Evolutionary conservation across 1,284 basidiomycete genomes (phyloP), one percentile per base, ranked within the genome.

Genomic region (Inonotus hispidus): DNA sequence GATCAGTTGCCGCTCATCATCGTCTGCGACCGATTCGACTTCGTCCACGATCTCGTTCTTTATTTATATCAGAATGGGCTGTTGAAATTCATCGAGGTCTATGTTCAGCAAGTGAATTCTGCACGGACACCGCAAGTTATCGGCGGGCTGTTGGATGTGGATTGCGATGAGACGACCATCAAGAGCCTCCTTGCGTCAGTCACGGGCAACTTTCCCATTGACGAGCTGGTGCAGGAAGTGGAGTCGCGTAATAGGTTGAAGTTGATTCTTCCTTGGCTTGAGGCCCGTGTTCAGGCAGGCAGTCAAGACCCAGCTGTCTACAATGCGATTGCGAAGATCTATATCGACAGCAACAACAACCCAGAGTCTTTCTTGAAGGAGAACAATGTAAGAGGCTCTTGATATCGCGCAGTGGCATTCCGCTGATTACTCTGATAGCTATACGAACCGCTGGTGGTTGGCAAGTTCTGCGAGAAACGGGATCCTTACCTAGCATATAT

Each of bases 11-110:
- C 97, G 13, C 88, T 99, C 69, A 99, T 99, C 81, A 99, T 99
- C 67, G 97, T 99, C 69, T 99, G 97, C 83, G 97, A 99, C 76
- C 94, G 97, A 41, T 99, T 99, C 82, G 95, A 98, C 82, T 99
- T 98, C 72, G 97, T 99, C 10, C 97, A 99, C 74, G 97, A 99
- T 71, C 86, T 99, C 61, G 96, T 99, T 39, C 85, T 99, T 38
- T 99, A 99, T 77, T 85, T 99, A 35, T 99, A 99, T 78, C 97
- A 99, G 78, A 98, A 99, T 73, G 93, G 93, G 59, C 84, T 98
- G 61, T 91, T 87, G 66, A 95, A 95, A 78, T 98, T 97, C 77
- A 99, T 99, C 74, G 97, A 99, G 78, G 94, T 98, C 29, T 99
- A 99, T 74, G 97, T 99, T 7, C 96, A 98, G 73, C 88, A 92